Conservation (phyloP, 306 rosid genomes). For the Phaseolus lunatus region DNA sequence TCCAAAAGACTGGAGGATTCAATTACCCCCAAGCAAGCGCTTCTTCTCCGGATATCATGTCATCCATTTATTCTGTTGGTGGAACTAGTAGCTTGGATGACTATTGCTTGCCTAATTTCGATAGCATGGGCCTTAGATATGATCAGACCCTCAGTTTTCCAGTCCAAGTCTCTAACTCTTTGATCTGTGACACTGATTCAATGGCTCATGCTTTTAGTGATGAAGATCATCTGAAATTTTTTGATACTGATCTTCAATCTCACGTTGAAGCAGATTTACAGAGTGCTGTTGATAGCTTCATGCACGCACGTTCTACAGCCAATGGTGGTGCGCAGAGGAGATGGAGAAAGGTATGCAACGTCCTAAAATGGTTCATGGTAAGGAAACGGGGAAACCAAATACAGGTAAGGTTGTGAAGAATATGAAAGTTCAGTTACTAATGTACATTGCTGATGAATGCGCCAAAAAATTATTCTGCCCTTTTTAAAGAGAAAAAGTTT, state of each 20-base stretch:
- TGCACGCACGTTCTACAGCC: slow-evolving; percentile 52
- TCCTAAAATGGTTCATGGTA: slow-evolving; percentile 82
- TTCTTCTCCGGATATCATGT: slow-evolving; percentile 80
- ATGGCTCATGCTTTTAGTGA: slow-evolving; percentile 65
- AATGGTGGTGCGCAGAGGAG: slow-evolving; percentile 68
- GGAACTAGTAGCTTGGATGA: slow-evolving; percentile 74
- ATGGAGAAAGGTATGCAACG: slow-evolving; percentile 85
- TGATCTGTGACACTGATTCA: slow-evolving; percentile 71
- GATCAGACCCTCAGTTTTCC: slow-evolving; percentile 68
- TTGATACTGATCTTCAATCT: slow-evolving; percentile 67
- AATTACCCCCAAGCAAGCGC: slow-evolving; percentile 65
- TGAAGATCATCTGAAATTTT: slow-evolving; percentile 73
- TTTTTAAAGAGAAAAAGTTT: slow-evolving; percentile 44
- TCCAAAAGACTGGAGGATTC: slow-evolving; percentile 65
- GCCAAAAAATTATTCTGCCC: slow-evolving; percentile 45
- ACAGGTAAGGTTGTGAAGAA: slow-evolving; percentile 41
- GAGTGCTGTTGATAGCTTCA: slow-evolving; percentile 63
- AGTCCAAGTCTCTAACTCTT: slow-evolving; percentile 63
- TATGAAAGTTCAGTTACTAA: slow-evolving; percentile 21
- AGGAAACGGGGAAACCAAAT: slow-evolving; percentile 47
- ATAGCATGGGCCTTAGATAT: slow-evolving; percentile 64
- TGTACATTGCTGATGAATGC: slow-evolving; percentile 50
- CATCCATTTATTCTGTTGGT: slow-evolving; percentile 76
- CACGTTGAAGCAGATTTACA: slow-evolving; percentile 65
- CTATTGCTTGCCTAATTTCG: slow-evolving; percentile 64